phyloP scores from a whole-genome alignment of 2,329 filamentous ascomycete genomes.

The Alternaria gaisen region DNA sequence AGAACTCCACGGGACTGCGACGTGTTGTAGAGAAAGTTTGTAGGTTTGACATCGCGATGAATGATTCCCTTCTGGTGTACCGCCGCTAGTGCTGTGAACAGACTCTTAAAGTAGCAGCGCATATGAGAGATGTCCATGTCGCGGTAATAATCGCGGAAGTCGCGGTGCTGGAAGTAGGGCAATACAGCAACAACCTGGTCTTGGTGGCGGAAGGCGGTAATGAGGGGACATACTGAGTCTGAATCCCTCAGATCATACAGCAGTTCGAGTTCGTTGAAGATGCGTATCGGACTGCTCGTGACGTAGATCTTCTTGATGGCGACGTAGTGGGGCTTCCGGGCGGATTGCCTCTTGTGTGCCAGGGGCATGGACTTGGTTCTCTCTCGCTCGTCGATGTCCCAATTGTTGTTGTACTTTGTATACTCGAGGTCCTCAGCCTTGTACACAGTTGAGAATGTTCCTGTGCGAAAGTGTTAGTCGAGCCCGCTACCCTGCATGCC shows the following conservation, averaged over 20 bases:
- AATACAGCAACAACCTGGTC: slow-evolving; percentile 96
- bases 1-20: slow-evolving; percentile 82
- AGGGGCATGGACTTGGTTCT: slow-evolving; percentile 73
- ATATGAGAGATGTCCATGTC: slow-evolving; percentile 88
- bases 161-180: slow-evolving; percentile 93
- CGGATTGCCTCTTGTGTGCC: slow-evolving; percentile 63
- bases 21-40: slow-evolving; percentile 94
- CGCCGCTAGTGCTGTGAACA: slow-evolving; percentile 84
- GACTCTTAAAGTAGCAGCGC: slow-evolving; percentile 84
- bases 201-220: slow-evolving; percentile 93
- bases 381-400: slow-evolving; percentile 77
- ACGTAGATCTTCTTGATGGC: slow-evolving; percentile 99
- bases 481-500: slow-evolving; percentile 36
- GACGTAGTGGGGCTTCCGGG: slow-evolving; percentile 74
- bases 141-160: slow-evolving; percentile 94
- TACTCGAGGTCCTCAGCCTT: slow-evolving; percentile 95
- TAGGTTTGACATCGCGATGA: slow-evolving; percentile 96
- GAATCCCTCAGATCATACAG: slow-evolving; percentile 86
- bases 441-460: slow-evolving; percentile 98
- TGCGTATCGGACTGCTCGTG: slow-evolving; percentile 90
- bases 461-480: slow-evolving; percentile 58
- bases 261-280: slow-evolving; percentile 95
- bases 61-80: slow-evolving; percentile 87
- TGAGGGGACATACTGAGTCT: slow-evolving; percentile 87
- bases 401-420: slow-evolving; percentile 82